A percentile compares a stretch with the other conserved stretches of the same genome.
These are phyloP conservation scores for Akanthomyces dipterigenus DNA, from an alignment of 2,329 filamentous ascomycete genomes.

Conservation along the genomic window DNA sequence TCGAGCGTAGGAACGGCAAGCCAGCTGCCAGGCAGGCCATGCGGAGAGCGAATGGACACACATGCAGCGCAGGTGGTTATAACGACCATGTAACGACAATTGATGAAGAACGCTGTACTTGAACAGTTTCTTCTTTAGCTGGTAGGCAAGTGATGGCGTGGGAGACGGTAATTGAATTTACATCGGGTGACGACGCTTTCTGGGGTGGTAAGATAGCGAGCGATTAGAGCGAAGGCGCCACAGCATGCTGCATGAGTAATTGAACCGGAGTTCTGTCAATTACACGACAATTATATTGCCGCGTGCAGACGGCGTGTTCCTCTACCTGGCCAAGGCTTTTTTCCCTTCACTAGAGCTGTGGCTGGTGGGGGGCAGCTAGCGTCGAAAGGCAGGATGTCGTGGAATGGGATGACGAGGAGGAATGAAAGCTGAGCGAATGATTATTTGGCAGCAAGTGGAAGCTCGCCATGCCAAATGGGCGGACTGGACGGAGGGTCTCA, in stretches of 20 bases:
- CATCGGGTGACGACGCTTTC: neutral
- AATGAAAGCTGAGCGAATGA: neutral
- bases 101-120: too few species aligned
- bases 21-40: neutral
- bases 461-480: neutral
- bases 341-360: neutral
- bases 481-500: neutral
- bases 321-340: neutral
- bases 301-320: neutral
- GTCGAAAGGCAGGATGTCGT: neutral
- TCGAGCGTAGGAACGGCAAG: neutral
- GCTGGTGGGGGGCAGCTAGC: neutral
- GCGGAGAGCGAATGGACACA: neutral
- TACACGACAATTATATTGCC: too few species aligned
- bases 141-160: too few species aligned
- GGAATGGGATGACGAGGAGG: neutral
- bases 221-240: neutral
- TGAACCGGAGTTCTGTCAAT: too few species aligned
- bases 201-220: neutral
- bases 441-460: neutral
- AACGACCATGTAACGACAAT: too few species aligned
- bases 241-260: too few species aligned
- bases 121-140: neutral
- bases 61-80: neutral
- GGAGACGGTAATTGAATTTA: neutral